A percentile compares a stretch with the other conserved stretches of the same genome.
phyloP scores from a whole-genome alignment of 495 filamentous ascomycete species.

The Penicillium lagena region DNA sequence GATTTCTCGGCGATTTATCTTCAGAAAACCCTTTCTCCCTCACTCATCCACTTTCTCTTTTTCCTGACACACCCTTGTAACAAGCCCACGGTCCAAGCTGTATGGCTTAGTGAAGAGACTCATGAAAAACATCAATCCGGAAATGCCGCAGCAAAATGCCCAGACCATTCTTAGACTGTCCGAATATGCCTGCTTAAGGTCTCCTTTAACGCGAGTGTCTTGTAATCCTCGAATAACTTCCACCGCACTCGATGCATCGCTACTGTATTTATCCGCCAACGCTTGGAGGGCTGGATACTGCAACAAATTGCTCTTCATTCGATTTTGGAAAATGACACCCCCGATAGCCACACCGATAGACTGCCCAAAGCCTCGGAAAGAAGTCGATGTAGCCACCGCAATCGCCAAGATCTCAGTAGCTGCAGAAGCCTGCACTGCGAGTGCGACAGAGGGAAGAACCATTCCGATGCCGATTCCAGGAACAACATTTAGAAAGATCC shows the following conservation, averaged over 20 bases:
- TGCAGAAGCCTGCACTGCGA: constrained; percentile 43
- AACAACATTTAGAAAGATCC: constrained; percentile 44
- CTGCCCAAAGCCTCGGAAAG: constrained; percentile 50
- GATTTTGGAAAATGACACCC: constrained; percentile 56
- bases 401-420: constrained; percentile 36
- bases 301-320: constrained; percentile 40
- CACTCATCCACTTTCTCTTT: too few relatives aligned
- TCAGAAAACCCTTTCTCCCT: too few relatives aligned
- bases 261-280: constrained; percentile 41
- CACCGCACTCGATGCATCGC: constrained; percentile 54
- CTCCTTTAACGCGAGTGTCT: constrained; percentile 24
- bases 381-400: constrained; percentile 48
- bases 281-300: constrained; percentile 33
- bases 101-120: constrained; percentile 47
- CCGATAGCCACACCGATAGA: constrained; percentile 50
- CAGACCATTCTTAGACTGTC: constrained; percentile 54
- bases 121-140: constrained; percentile 37
- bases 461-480: constrained; percentile 43
- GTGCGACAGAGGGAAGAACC: constrained; percentile 40
- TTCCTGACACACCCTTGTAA: too few relatives aligned
- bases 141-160: constrained; percentile 47
- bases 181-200: constrained; percentile 48
- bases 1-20: too few relatives aligned
- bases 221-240: constrained; percentile 51
- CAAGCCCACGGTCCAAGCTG: constrained; percentile 48